These are phyloP conservation scores for Zygnema cylindricum DNA, from an alignment of 139 green algal species.

Conservation along the genomic window DNA sequence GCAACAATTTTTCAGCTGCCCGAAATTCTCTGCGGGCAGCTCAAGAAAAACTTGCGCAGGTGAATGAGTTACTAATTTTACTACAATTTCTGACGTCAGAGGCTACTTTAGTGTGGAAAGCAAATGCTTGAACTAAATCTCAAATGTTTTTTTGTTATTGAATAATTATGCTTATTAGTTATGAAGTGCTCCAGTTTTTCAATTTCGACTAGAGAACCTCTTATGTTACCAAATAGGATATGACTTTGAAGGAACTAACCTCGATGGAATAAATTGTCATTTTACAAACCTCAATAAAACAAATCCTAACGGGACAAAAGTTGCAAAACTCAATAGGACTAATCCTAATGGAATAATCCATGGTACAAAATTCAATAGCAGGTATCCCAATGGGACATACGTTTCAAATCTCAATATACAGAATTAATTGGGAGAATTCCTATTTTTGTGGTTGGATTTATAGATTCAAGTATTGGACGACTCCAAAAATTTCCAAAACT, in stretches of 20 bases:
- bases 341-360: no score
- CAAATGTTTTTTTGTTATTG: background rate
- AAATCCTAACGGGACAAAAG: no score
- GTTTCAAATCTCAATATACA: no score
- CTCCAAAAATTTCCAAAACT: background rate
- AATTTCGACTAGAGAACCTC: background rate
- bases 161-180: background rate
- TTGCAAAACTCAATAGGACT: no score
- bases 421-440: background rate
- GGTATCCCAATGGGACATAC: no score
- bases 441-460: background rate
- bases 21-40: constrained; percentile 17
- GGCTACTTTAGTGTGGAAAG: constrained; percentile 22
- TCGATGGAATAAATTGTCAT: no score
- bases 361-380: no score
- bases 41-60: no score
- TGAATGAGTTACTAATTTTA: no score
- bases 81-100: no score
- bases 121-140: background rate
- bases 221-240: background rate
- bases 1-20: constrained; percentile 33
- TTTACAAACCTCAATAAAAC: no score
- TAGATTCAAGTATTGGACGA: background rate
- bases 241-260: no score
- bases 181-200: background rate